A percentile compares a stretch with the other conserved stretches of the same genome.
Conservation (phyloP, 495 filamentous ascomycete genomes). For the Bathelium albidoporum region DNA sequence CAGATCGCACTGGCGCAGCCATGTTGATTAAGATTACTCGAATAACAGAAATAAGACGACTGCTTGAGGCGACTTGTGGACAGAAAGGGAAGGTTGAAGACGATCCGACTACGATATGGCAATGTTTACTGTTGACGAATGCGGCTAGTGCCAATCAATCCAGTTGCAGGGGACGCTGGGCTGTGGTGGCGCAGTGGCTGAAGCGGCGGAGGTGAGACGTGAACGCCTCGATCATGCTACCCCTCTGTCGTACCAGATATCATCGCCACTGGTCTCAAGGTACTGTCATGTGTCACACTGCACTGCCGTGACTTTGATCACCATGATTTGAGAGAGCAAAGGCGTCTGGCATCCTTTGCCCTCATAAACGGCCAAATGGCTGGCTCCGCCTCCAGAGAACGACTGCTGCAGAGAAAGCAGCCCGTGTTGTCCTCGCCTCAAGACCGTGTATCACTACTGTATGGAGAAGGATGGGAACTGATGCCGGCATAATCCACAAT, state of each 20-base stretch:
- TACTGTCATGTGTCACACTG: background rate
- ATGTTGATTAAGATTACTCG: conserved; percentile 28
- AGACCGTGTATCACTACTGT: background rate
- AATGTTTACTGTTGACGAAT: conserved; percentile 1
- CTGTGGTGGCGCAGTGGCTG: background rate
- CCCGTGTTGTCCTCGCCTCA: background rate
- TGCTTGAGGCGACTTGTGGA: background rate
- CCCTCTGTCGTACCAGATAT: background rate
- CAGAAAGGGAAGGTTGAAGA: conserved; percentile 4
- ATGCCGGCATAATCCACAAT: background rate
- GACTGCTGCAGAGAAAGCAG: background rate
- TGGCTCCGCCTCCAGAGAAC: background rate
- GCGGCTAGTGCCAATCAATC: background rate
- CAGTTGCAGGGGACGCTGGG: background rate
- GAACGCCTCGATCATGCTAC: background rate
- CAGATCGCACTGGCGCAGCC: conserved; percentile 46
- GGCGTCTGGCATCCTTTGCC: background rate
- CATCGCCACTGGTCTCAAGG: background rate
- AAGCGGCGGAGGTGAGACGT: background rate
- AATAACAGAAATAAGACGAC: background rate
- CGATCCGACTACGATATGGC: background rate
- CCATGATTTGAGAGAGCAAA: background rate
- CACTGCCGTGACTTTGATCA: background rate
- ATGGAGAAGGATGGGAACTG: conserved; percentile 4
- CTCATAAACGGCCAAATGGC: background rate